Evolutionary conservation across 2,329 filamentous ascomycete genomes (phyloP), one percentile per base, ranked within the genome.

Genomic region (Pseudocercospora fuligena): DNA sequence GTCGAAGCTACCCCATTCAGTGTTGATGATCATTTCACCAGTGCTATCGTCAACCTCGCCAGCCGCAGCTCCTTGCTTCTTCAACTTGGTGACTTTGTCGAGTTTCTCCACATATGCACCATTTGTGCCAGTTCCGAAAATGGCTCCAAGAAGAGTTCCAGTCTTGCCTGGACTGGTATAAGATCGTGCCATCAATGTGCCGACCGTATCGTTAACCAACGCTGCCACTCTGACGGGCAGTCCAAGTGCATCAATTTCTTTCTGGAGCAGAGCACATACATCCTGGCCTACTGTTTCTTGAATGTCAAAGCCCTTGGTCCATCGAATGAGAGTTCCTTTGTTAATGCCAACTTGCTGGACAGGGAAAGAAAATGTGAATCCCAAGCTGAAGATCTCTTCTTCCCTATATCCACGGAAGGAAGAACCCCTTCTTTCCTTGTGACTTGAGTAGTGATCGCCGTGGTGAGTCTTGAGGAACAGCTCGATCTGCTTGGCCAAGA

Each of bases 231-330:
- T 92, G 67, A 99, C 94, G 0, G 95, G 95, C 6, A 99, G 87
- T 66, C 89, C 85, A 46, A 97, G 87, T 67, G 88, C 88, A 81
- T 98, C 93, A 74, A 99, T 94, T 80, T 97, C 95, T 21, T 84
- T 83, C 81, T 99, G 95, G 40, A 99, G 86, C 69, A 99, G 83
- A 49, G 89, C 90, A 79, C 95, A 99, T 33, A 99, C 94, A 79
- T 99, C 95, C 81, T 97, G 91, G 74, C 94, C 95, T 66, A 99
- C 81, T 0, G 94, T 92, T 77, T 98, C 95, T n/a, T 89, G 87
- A 72, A 99, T 98, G 78, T 98, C 93, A 78, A 97, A 99, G 61
- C 95, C 95, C 84, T 99, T 99, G 65, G 95, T 99, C 95, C 95
- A 99, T 73, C 95, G 89, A 80, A 97, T 95, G 63, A 99, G 85